Percentiles rank a stretch among this genome's conserved stretches.
These are phyloP conservation scores for Penicillium ochrochloron DNA, from an alignment of 495 filamentous ascomycete genomes.

Conservation along the genomic window DNA sequence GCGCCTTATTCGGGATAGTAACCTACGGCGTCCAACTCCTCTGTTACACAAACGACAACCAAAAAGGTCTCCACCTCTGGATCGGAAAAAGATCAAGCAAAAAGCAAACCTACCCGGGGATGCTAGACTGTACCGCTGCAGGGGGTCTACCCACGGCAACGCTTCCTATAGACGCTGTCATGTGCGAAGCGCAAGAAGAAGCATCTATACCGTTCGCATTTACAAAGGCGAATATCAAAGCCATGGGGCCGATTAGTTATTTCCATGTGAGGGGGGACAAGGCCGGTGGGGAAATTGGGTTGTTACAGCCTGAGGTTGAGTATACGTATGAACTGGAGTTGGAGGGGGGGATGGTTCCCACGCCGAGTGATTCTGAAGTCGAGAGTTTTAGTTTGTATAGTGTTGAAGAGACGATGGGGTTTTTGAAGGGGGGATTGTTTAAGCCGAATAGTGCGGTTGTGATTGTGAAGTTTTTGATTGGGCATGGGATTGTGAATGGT, in stretches of 20 bases:
- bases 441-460: slow-evolving; percentile 9
- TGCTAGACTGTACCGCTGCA: slow-evolving; percentile 3
- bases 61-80: neutral
- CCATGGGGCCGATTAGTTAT: neutral
- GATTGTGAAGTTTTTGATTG: neutral
- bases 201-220: neutral
- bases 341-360: neutral
- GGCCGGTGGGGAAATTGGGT: neutral
- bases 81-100: neutral
- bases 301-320: slow-evolving; percentile 7
- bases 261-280: neutral
- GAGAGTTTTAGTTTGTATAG: slow-evolving; percentile 3
- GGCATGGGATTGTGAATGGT: neutral
- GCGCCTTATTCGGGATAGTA: neutral
- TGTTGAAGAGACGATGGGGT: neutral
- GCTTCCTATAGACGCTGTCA: neutral
- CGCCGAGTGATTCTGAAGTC: slow-evolving; percentile 3
- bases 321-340: slow-evolving; percentile 6
- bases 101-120: slow-evolving; percentile 1
- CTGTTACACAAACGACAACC: neutral
- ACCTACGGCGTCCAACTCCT: slow-evolving; percentile 8
- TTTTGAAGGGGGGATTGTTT: neutral
- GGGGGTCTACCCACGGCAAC: neutral
- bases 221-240: neutral
- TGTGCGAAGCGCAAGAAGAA: slow-evolving; percentile 3